phyloP scores from a whole-genome alignment of 1,284 basidiomycete species.

The Xanthoconium separans region DNA sequence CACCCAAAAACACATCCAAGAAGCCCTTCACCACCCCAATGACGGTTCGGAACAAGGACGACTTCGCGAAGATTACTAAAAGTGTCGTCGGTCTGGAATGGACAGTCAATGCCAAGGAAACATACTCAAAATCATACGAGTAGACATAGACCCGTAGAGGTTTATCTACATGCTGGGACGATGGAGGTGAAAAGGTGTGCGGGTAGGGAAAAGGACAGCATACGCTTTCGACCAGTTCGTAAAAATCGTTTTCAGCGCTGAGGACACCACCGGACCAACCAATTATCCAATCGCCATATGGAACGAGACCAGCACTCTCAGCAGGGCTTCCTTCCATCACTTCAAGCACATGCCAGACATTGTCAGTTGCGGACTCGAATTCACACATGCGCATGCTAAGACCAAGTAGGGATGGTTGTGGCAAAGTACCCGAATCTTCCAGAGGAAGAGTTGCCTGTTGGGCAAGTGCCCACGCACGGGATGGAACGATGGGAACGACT shows the following conservation, averaged over 20 bases:
- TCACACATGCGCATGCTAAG: slow-evolving; percentile 90
- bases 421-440: slow-evolving; percentile 38
- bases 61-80: slow-evolving; percentile 86
- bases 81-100: slow-evolving; percentile 10
- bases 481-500: slow-evolving; percentile 87
- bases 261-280: slow-evolving; percentile 96
- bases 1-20: slow-evolving; percentile 93
- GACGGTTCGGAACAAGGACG: slow-evolving; percentile 88
- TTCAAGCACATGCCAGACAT: slow-evolving; percentile 98
- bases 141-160: slow-evolving; percentile 94
- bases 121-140: slow-evolving; percentile 95
- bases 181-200: slow-evolving; percentile 12
- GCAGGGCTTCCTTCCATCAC: slow-evolving; percentile 96
- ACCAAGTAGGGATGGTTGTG: slow-evolving; percentile 82
- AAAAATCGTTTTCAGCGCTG: slow-evolving; percentile 94
- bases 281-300: slow-evolving; percentile 86
- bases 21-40: slow-evolving; percentile 95
- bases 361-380: slow-evolving; percentile 84
- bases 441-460: slow-evolving; percentile 36
- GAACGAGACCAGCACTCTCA: slow-evolving; percentile 84
- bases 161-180: slow-evolving; percentile 82
- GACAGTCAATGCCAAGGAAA: slow-evolving; percentile 14
- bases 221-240: slow-evolving; percentile 92
- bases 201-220: slow-evolving; percentile 28
- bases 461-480: slow-evolving; percentile 74